Evolutionary conservation across 805 yeast genomes (phyloP), one percentile per base, ranked within the genome.

Genomic region (Candida railenensis): DNA sequence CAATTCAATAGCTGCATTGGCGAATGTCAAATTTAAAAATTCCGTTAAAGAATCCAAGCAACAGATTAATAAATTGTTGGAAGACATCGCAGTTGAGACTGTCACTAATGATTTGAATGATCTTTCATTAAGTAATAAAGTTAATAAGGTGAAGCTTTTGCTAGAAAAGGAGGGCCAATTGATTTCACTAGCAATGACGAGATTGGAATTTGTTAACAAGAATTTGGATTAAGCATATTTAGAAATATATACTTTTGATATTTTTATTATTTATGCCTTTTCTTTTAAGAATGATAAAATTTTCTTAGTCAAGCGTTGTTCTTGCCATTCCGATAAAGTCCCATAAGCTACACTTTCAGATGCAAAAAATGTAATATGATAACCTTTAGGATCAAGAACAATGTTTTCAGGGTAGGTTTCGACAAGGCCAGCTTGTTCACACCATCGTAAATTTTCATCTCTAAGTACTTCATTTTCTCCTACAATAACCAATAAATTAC

Each of bases 1-100:
- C 33, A 69, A 71, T 45, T 15, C 54, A 2, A 53, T 67, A 18
- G 58, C 50, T 34, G 43, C 34, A 3, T 39, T 48, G 20, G 39
- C 54, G 4, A 46, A 48, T 19, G 28, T 5, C 22, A 18, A 36
- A 14, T 36, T n/a, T 12, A 36, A 36, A 36, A 16, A 45, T 8
- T 15, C 21, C 39, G 18, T 36, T 11, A 51, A 51, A n/a, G 50
- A 51, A 2, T 52, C 63, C 21, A 48, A 46, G 11, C 42, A 45
- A 2, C 69, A 66, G 44, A 63, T 59, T 2, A 47, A 48, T 16
- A 32, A 44, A 3, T 48, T 63, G 2, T 7, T 37, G 15, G 22
- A 37, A 14, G 30, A 20, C 12, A 8, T 21, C 16, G 40, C 15
- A 15, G 30, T 14, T 14, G 30, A 22, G 19, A 30, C 18, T 4